Conservation (phyloP, 768 basidiomycete species). For the Tricholoma flavovirens region DNA sequence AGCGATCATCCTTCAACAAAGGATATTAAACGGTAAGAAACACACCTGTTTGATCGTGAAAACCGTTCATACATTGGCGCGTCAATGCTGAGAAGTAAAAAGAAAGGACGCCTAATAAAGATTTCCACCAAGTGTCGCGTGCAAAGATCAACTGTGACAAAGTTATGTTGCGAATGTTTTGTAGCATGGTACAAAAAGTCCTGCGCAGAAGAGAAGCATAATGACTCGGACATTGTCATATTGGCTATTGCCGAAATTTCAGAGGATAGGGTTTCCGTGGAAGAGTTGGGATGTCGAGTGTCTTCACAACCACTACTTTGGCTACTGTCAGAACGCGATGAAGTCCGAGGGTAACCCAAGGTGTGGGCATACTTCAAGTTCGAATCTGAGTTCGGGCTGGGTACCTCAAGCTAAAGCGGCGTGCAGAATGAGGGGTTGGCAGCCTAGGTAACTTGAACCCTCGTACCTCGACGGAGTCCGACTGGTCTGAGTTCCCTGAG, state of each 20-base stretch:
- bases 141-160: slow-evolving; percentile 72
- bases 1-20: background rate
- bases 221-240: too few species aligned
- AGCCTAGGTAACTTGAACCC: background rate
- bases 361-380: too few species aligned
- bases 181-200: slow-evolving; percentile 73
- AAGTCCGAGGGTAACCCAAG: too few species aligned
- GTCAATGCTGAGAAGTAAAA: slow-evolving; percentile 78
- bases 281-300: background rate
- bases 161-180: slow-evolving; percentile 70
- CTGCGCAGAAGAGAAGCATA: slow-evolving; percentile 40
- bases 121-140: slow-evolving; percentile 51
- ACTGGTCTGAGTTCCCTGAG: background rate
- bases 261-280: background rate
- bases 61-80: slow-evolving; percentile 75
- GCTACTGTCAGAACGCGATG: background rate
- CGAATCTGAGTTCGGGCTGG: background rate
- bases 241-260: slow-evolving; percentile 8
- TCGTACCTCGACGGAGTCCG: background rate
- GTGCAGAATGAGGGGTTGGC: background rate
- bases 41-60: slow-evolving; percentile 48
- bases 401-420: too few species aligned
- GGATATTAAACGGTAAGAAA: slow-evolving; percentile 1
- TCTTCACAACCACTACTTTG: background rate
- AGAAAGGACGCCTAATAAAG: slow-evolving; percentile 86